These are phyloP conservation scores for Colletotrichum falcatum DNA, from an alignment of 2,329 filamentous ascomycete genomes.

Conservation along the genomic window DNA sequence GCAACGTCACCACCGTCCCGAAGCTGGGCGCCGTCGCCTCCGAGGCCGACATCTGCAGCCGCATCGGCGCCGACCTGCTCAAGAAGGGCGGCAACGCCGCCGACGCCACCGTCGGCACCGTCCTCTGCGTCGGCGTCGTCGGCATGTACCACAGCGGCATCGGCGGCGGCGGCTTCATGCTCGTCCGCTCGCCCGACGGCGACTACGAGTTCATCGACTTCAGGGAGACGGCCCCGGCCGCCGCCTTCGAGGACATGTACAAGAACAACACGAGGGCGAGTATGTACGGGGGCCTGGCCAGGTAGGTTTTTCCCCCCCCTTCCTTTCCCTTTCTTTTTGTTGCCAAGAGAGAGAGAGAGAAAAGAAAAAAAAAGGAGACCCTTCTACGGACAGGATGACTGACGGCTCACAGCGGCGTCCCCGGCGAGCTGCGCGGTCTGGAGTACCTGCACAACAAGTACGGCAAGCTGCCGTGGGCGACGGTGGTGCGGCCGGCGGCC, in stretches of 20 bases:
- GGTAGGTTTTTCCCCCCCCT: slow-evolving; percentile 61
- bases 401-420: slow-evolving; percentile 64
- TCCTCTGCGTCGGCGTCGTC: slow-evolving; percentile 72
- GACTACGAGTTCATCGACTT: slow-evolving; percentile 87
- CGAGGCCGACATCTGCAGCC: slow-evolving; percentile 69
- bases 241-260: slow-evolving; percentile 85
- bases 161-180: slow-evolving; percentile 83
- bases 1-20: slow-evolving; percentile 3
- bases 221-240: slow-evolving; percentile 84
- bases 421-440: slow-evolving; percentile 78
- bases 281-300: slow-evolving; percentile 77
- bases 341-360: too few relatives aligned
- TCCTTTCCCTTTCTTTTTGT: too few relatives aligned
- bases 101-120: slow-evolving; percentile 73
- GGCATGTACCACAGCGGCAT: slow-evolving; percentile 78
- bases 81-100: slow-evolving; percentile 73
- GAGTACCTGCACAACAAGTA: slow-evolving; percentile 79
- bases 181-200: slow-evolving; percentile 74
- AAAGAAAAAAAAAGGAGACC: too few relatives aligned
- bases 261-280: slow-evolving; percentile 73
- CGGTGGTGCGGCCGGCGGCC: slow-evolving; percentile 77
- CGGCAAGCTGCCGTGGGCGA: slow-evolving; percentile 72
- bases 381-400: slow-evolving; percentile 19
- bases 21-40: slow-evolving; percentile 70
- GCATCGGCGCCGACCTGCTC: slow-evolving; percentile 68